These are phyloP conservation scores for Filosporella fistucella DNA, from an alignment of 495 filamentous ascomycete species.

Conservation along the genomic window DNA sequence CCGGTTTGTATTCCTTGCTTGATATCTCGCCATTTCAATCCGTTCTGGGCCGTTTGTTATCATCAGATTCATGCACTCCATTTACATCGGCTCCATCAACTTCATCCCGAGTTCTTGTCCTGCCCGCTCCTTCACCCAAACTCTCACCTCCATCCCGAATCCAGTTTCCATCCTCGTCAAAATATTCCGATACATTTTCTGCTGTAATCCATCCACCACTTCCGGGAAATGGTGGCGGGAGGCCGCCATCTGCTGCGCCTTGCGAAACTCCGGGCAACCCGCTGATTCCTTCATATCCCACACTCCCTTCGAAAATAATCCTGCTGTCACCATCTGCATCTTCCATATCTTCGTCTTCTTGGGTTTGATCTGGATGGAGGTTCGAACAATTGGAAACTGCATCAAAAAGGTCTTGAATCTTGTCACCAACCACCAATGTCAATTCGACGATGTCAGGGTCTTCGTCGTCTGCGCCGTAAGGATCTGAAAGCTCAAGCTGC, in stretches of 20 bases:
- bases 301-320: constrained; percentile 54
- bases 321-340: constrained; percentile 47
- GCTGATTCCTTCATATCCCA: constrained; percentile 36
- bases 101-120: constrained; percentile 39
- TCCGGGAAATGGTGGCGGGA: constrained; percentile 76
- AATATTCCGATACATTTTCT: constrained; percentile 83
- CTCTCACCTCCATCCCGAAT: constrained; percentile 43
- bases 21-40: no score
- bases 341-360: constrained; percentile 45
- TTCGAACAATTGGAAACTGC: constrained; percentile 85
- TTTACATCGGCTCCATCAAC: constrained; percentile 23
- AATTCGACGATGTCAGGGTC: constrained; percentile 66
- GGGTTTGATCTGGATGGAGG: constrained; percentile 73
- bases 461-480: constrained; percentile 47
- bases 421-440: constrained; percentile 58
- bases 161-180: constrained; percentile 52
- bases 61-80: constrained; percentile 14
- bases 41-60: constrained; percentile 19
- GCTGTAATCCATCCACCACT: constrained; percentile 95
- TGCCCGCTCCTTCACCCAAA: constrained; percentile 35
- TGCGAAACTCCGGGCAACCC: constrained; percentile 40
- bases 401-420: constrained; percentile 55
- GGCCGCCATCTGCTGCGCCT: constrained; percentile 41
- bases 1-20: no score
- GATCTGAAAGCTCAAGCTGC: constrained; percentile 61